These are phyloP conservation scores for Durotheca rogersii DNA, from an alignment of 495 filamentous ascomycete genomes.

Conservation along the genomic window DNA sequence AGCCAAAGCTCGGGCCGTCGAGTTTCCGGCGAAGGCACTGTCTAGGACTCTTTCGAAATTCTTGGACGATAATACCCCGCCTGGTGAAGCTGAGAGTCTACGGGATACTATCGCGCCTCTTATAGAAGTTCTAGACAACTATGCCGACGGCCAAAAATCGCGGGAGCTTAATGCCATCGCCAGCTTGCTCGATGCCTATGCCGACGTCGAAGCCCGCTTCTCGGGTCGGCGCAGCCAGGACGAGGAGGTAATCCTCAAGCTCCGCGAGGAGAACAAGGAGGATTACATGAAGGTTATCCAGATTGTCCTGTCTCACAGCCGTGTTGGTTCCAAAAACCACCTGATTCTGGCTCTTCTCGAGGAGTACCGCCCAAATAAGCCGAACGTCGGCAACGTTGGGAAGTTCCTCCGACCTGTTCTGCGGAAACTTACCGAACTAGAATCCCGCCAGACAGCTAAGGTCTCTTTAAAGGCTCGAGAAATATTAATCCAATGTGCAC, in stretches of 20 bases:
- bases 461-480: slow-evolving; percentile 96
- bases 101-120: slow-evolving; percentile 76
- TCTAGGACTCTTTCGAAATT: slow-evolving; percentile 82
- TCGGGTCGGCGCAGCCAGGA: slow-evolving; percentile 80
- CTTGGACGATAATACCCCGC: slow-evolving; percentile 78
- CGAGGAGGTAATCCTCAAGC: slow-evolving; percentile 90
- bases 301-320: slow-evolving; percentile 89
- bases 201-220: slow-evolving; percentile 81
- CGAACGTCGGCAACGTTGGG: slow-evolving; percentile 79
- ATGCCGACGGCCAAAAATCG: slow-evolving; percentile 83
- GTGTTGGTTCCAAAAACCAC: slow-evolving; percentile 90
- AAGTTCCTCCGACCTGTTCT: slow-evolving; percentile 85
- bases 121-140: slow-evolving; percentile 75
- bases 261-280: slow-evolving; percentile 95
- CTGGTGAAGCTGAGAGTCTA: slow-evolving; percentile 63
- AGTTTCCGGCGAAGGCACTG: slow-evolving; percentile 92
- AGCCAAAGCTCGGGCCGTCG: slow-evolving; percentile 68
- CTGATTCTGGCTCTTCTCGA: slow-evolving; percentile 88
- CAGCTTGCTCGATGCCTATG: slow-evolving; percentile 74
- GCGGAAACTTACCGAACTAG: slow-evolving; percentile 85
- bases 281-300: slow-evolving; percentile 79
- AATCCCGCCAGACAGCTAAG: slow-evolving; percentile 87
- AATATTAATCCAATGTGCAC: slow-evolving; percentile 91
- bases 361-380: slow-evolving; percentile 92
- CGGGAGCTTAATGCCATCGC: slow-evolving; percentile 86